These are phyloP conservation scores for Diplodia corticola DNA, from an alignment of 2,329 filamentous ascomycete species.

Conservation along the genomic window DNA sequence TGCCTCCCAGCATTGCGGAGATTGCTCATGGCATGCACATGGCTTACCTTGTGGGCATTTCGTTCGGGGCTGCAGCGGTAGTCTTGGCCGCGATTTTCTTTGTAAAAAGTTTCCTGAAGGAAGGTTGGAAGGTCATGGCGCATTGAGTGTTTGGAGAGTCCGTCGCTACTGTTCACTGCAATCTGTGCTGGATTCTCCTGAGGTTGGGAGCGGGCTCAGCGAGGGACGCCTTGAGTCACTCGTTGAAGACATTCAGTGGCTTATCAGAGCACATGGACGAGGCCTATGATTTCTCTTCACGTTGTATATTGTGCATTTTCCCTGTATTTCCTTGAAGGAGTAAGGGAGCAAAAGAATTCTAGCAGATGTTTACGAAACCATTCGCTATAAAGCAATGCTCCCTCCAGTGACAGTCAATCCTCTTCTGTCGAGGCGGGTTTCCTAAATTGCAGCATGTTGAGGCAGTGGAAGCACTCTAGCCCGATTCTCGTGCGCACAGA, in stretches of 20 bases:
- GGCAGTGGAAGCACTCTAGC: too few species aligned
- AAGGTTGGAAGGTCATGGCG: slow-evolving; percentile 19
- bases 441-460: too few species aligned
- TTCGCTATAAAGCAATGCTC: not conserved
- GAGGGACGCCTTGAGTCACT: not conserved
- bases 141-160: not conserved
- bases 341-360: not conserved
- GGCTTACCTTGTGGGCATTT: slow-evolving; percentile 5
- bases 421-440: not conserved
- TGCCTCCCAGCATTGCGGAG: not conserved
- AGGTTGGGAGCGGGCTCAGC: too few species aligned
- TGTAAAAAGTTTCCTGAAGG: not conserved
- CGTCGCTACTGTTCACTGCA: not conserved
- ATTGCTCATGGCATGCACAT: not conserved
- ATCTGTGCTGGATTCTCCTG: not conserved
- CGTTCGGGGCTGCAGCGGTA: not conserved
- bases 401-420: not conserved
- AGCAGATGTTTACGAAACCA: not conserved
- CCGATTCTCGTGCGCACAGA: too few species aligned
- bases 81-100: slow-evolving; percentile 11
- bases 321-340: not conserved
- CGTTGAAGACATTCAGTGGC: not conserved
- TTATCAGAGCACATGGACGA: not conserved
- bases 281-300: not conserved
- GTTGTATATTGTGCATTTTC: not conserved